Conservation (phyloP, 495 filamentous ascomycete genomes). For the Evernia prunastri region DNA sequence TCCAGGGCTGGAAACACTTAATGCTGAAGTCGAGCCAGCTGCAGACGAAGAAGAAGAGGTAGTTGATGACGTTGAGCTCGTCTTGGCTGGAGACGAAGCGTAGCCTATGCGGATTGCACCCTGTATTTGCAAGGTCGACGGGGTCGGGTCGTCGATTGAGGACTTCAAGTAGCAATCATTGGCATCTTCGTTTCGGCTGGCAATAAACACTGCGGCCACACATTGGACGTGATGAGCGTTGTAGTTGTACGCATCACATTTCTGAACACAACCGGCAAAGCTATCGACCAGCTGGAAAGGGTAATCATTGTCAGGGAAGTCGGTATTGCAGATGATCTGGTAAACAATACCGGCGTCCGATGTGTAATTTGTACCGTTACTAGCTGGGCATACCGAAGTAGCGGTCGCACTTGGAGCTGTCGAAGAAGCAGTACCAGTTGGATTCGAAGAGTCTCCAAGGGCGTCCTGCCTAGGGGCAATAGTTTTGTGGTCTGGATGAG, state of each 20-base stretch:
- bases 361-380: constrained; percentile 25
- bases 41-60: not conserved
- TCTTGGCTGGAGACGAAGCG: constrained; percentile 6
- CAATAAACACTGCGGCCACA: constrained; percentile 23
- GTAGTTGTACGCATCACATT: constrained; percentile 27
- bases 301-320: constrained; percentile 21
- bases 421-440: constrained; percentile 16
- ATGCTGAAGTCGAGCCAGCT: constrained; percentile 10
- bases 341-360: constrained; percentile 23
- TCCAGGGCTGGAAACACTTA: constrained; percentile 12
- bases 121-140: constrained; percentile 14
- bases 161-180: constrained; percentile 31
- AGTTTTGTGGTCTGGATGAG: not conserved
- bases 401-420: not conserved
- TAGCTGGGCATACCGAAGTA: constrained; percentile 21
- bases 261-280: constrained; percentile 25
- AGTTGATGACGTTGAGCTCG: not conserved
- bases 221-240: constrained; percentile 21
- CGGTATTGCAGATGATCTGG: constrained; percentile 26
- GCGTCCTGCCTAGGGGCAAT: constrained; percentile 16
- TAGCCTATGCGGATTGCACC: constrained; percentile 21
- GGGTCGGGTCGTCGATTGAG: constrained; percentile 18
- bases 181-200: constrained; percentile 16
- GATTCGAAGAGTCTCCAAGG: constrained; percentile 13
- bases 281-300: constrained; percentile 24